Evolutionary conservation across 495 filamentous ascomycete genomes (phyloP), one percentile per base, ranked within the genome.

Genomic region (Annulohypoxylon stygium): DNA sequence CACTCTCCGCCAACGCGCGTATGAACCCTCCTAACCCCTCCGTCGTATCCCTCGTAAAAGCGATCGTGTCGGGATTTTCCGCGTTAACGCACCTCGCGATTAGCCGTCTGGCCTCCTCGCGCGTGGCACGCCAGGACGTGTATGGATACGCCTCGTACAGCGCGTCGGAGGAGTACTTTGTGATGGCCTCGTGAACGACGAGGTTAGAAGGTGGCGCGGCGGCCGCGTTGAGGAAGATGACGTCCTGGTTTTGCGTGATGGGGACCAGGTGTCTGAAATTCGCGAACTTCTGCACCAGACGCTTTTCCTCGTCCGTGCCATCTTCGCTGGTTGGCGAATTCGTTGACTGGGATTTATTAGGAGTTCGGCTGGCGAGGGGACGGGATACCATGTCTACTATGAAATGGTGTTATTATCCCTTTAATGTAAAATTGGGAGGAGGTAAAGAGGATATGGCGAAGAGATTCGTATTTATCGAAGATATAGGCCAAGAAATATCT

Each of bases 1-100:
- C 14, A 2, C 0, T 5, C 10, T 11, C 39, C 14, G 39, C 39
- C 60, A 74, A 1, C 20, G 55, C 61, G 5, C 67, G 61, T 23
- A 71, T 71, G 33, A 76, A 74, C 30, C 45, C 41, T 1, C 74
- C 74, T 0, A 70, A 67, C 30, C 71, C 74, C 48, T 76, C 74
- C n/a, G 74, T 76, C 5, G 74, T 74, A 54, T 76, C 74, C 33
- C 67, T 67, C 43, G 74, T 76, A 54, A 76, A 70, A 8, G 74
- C 74, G 57, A 76, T 48, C 34, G 66, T 58, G 2, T 51, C 36
- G 0, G 74, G 45, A 14, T 11, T 25, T 26, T 76, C 70, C 37
- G 74, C 70, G 30, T 71, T 60, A 39, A 76, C 67, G 45, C 59
- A 68, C 1, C 71, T 63, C 9, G 70, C 74, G n/a, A 74, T 2